A percentile compares a stretch with the other conserved stretches of the same genome.
phyloP scores from a whole-genome alignment of 176 grass and related monocot species.

The Chrysopogon serrulatus region DNA sequence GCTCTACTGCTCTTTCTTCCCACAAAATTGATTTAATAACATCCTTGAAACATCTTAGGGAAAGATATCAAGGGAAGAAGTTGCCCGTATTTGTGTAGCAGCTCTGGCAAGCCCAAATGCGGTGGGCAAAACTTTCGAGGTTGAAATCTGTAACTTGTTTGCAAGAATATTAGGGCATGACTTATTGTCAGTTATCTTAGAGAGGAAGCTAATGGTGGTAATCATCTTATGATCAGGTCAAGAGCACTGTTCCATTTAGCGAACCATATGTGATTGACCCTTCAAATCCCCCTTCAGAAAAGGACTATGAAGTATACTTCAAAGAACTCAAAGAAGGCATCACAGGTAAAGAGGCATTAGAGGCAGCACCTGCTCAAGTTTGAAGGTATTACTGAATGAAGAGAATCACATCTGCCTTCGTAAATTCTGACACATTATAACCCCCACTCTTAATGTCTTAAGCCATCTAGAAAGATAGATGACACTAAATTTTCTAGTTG shows the following conservation, averaged over 20 bases:
- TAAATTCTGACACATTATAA: not conserved
- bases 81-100: conserved; percentile 78
- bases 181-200: not conserved
- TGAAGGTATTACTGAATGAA: conserved; percentile 30
- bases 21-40: not conserved
- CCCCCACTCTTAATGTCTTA: not conserved
- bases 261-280: conserved; percentile 72
- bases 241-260: conserved; percentile 95
- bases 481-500: not conserved
- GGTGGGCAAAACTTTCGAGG: conserved; percentile 90
- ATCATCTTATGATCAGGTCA: conserved; percentile 56
- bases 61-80: conserved; percentile 91
- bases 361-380: conserved; percentile 51
- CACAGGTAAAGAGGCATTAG: conserved; percentile 86
- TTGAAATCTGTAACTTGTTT: conserved; percentile 24
- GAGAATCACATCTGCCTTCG: not conserved
- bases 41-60: conserved; percentile 44
- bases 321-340: conserved; percentile 79
- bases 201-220: not conserved
- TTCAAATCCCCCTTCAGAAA: conserved; percentile 76
- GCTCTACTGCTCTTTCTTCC: not conserved
- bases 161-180: not conserved
- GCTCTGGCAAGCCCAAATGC: conserved; percentile 75
- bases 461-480: not conserved
- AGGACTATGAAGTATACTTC: conserved; percentile 84